These are phyloP conservation scores for Phialocephala subalpina DNA, from an alignment of 2,329 filamentous ascomycete species.

Conservation along the genomic window DNA sequence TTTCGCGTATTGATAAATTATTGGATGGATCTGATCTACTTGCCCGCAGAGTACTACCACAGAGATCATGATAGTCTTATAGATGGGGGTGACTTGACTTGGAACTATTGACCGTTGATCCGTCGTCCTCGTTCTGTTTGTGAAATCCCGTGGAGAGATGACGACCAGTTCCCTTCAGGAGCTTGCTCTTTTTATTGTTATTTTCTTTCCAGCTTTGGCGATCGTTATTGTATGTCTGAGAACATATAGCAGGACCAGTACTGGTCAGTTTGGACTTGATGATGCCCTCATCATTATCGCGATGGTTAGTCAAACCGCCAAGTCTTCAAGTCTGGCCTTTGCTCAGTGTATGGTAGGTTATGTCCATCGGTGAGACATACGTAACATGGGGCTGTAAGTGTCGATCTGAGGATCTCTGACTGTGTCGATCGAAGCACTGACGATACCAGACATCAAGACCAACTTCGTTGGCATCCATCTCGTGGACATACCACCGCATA, in stretches of 20 bases:
- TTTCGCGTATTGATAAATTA: not conserved
- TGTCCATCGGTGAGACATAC: conserved; percentile 4
- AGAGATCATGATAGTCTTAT: not conserved
- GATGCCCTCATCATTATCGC: conserved; percentile 15
- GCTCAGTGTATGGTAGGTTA: not conserved
- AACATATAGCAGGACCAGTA: conserved; percentile 6
- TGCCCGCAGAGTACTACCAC: not conserved
- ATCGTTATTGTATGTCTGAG: conserved; percentile 2
- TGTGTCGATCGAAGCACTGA: not conserved
- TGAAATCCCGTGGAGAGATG: not conserved
- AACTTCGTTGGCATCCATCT: conserved; percentile 13
- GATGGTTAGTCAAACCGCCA: not conserved
- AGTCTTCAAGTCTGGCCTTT: not conserved
- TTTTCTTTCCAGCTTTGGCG: conserved; percentile 9
- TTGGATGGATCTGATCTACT: not conserved
- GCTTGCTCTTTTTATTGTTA: conserved; percentile 9
- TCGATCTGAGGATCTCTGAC: not conserved
- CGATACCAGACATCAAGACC: conserved; percentile 8
- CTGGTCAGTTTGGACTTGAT: conserved; percentile 16
- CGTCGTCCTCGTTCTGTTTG: conserved; percentile 14
- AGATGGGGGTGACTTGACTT: conserved; percentile 6
- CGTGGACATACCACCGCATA: conserved; percentile 7
- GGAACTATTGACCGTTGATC: conserved; percentile 1
- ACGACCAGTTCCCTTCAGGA: conserved; percentile 1
- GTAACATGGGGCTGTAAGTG: not conserved